Evolutionary conservation across 2,329 filamentous ascomycete genomes (phyloP), one percentile per base, ranked within the genome.

Genomic region (Fusarium virguliforme): DNA sequence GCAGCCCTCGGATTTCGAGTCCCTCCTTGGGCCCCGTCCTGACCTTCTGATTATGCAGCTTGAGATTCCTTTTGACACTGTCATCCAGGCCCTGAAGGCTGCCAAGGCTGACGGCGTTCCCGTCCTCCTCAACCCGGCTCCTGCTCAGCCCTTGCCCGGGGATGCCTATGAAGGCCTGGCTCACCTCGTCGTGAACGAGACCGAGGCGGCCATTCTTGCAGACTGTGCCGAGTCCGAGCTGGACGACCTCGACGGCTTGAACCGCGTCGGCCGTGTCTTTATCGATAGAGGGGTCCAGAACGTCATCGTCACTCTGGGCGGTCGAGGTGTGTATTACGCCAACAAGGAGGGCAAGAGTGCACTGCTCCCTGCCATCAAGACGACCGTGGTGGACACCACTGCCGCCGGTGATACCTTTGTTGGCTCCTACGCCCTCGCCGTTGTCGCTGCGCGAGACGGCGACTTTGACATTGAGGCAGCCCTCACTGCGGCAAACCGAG

Each of bases 361-460:
- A 1, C 76, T 90, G 70, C 81, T 94, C 5, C 79, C 83, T 3
- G 94, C 93, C 0, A 86, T 88, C 68, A 91, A 92, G 80, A 91
- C 94, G 4, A 82, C 80, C 22, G 95, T 98, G 2, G 89, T 98
- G 5, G 95, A 98, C 80, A 98, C 95, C 1, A 98, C 95, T 8
- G 95, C 92, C 2, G 96, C 96, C 6, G 95, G 95, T 0, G 95
- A 98, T 80, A 98, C 95, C 0, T 98, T 98, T 82, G 93, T 97
- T 6, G 95, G 96, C 2, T 92, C 90, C 24, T 97, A 97, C 79
- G 92, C 94, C 3, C 88, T 96, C 28, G 88, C 90, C 63, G 87
- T 92, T 32, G 93, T 93, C 40, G 85, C 78, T 58, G 78, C 77
- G n/a, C 73, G 70, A 37, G 74, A 65, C 28, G 75, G 62, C 12